Conservation (phyloP, 2,329 filamentous ascomycete genomes). For the Gaeumannomyces tritici region DNA sequence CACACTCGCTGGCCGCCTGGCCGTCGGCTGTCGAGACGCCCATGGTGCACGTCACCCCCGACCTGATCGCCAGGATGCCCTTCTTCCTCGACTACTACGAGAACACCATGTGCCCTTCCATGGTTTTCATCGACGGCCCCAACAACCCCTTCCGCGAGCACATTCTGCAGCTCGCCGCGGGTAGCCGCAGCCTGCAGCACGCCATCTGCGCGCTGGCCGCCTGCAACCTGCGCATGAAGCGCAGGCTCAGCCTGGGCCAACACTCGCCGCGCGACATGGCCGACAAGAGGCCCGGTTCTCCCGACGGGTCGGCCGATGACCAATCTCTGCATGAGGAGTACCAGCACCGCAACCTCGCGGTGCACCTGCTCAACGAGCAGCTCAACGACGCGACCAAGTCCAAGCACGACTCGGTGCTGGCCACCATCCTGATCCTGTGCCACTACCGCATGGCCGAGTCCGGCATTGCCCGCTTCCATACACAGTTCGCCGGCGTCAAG, state of each 20-base stretch:
- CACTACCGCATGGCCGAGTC: constrained; percentile 92
- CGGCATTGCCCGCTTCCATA: constrained; percentile 85
- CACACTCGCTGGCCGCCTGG: constrained; percentile 33
- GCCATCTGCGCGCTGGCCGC: constrained; percentile 83
- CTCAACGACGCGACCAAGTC: constrained; percentile 67
- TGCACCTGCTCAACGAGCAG: constrained; percentile 74
- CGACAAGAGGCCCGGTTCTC: constrained; percentile 23
- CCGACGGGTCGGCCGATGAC: constrained; percentile 30
- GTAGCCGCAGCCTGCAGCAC: constrained; percentile 78
- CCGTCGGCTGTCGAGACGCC: constrained; percentile 34
- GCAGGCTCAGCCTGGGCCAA: constrained; percentile 53
- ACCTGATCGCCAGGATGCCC: constrained; percentile 68
- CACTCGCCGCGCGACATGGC: constrained; percentile 40
- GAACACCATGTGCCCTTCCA: constrained; percentile 81
- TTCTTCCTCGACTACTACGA: constrained; percentile 92
- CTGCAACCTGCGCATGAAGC: constrained; percentile 83
- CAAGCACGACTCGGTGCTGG: constrained; percentile 77
- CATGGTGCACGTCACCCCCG: constrained; percentile 43
- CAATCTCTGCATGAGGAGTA: constrained; percentile 68
- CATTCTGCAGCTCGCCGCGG: constrained; percentile 66
- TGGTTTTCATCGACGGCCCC: constrained; percentile 83
- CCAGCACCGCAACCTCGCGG: constrained; percentile 72
- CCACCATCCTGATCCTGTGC: constrained; percentile 78
- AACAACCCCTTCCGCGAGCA: constrained; percentile 80
- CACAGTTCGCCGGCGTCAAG: constrained; percentile 86